Evolutionary conservation across 73 alveolate species (phyloP), one percentile per base, ranked within the genome.

Genomic region (Symbiodinium pilosum): DNA sequence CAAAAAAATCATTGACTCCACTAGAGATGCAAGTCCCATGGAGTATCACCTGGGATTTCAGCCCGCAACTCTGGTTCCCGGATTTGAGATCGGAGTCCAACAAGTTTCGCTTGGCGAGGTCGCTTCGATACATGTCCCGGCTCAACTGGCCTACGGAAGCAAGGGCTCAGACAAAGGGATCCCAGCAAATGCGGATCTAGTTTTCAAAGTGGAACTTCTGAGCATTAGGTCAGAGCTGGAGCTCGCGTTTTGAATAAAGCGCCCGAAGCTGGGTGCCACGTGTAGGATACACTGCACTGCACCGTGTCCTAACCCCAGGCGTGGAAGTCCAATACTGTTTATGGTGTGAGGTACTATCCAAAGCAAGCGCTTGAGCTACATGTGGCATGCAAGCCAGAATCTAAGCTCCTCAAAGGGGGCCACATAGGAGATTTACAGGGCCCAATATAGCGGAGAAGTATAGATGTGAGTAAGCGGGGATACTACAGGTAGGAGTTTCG

Each of bases 171-270:
- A 68, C 47, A 34, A 69, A 16, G 36, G 39, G 42, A 43, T 91
- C 40, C 97, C 97, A 34, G 87, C 97, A 30, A 41, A 69, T 43
- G 97, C 87, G 77, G 97, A 91, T 69, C 77, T 91, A 73, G 81
- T 69, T 59, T 91, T 69, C 97, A 69, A 91, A 43, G 97, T 91
- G 77, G 97, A 69, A n/a, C 28, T 91, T 24, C 40, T 91, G 26
- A 56, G 54, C 41, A 43, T 91, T 1, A 86, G 77, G 28, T 91
- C 97, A 1, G 97, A 91, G 52, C 88, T 91, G 88, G 97, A 91
- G 34, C 64, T 91, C 40, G 97, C 97, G 4, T 43, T 91, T 41
- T 91, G 36, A 47, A 47, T 14, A 14, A 47, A 47, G 59, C 59
- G 59, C 59, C 21, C 59, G 59, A 47, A 47, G 14, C 14, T 47